phyloP scores from a whole-genome alignment of 2,329 filamentous ascomycete genomes.

The Pseudogymnoascus sp. region DNA sequence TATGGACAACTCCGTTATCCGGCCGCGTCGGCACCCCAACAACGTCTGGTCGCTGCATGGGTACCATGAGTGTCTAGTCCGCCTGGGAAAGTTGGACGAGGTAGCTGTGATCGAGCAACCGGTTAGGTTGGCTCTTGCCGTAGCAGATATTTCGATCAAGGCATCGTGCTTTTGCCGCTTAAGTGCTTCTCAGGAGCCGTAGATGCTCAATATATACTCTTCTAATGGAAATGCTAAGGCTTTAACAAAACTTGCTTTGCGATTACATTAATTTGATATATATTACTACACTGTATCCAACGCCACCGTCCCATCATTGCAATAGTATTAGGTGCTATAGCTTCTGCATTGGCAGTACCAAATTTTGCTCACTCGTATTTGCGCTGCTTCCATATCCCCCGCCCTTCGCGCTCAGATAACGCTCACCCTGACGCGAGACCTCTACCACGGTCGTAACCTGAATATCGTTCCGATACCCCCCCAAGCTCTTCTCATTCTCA shows the following conservation, averaged over 20 bases:
- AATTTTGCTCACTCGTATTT: background rate
- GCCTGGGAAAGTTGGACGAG: constrained; percentile 41
- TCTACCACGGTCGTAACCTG: background rate
- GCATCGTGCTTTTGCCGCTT: constrained; percentile 51
- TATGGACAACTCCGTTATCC: constrained; percentile 48
- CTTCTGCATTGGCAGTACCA: background rate
- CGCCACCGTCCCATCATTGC: background rate
- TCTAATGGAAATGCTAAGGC: background rate
- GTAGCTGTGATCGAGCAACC: constrained; percentile 40
- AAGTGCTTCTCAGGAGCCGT: background rate
- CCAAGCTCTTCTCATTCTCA: background rate
- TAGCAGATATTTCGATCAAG: constrained; percentile 50
- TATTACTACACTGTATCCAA: background rate
- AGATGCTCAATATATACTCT: background rate
- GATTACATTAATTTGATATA: background rate
- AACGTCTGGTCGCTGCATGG: constrained; percentile 73
- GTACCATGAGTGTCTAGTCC: constrained; percentile 59
- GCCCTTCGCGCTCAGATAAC: background rate
- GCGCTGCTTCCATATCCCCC: background rate
- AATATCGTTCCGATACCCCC: background rate
- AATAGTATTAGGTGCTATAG: background rate
- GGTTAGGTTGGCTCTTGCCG: constrained; percentile 43
- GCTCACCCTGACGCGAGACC: background rate
- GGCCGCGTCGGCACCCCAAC: constrained; percentile 58
- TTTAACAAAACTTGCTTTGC: background rate